Base-by-base conservation (phyloP, 2,329 filamentous ascomycete genomes). In the Pseudocercospora musae region DNA sequence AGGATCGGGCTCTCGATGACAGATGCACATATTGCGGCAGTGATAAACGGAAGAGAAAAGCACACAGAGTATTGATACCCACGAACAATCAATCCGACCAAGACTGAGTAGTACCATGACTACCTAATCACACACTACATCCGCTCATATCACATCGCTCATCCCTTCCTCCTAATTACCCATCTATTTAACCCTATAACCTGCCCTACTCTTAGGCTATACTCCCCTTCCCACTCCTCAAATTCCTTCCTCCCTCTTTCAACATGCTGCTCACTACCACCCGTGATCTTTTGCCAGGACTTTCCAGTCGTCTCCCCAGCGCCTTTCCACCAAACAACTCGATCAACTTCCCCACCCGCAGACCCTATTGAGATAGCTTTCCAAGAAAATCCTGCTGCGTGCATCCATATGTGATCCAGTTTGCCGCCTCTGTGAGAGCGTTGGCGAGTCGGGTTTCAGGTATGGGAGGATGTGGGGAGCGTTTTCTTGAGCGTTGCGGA, bases 391-490 rank as follows among this genome's bases (percentile, higher is more conserved):
- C 29, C 29, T 31, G 29, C 29, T 9, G 29, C 29, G 10, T 31
- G 10, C 29, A 31, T 31, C 29, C 29, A 31, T 10, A 31, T 31
- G 29, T 31, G 29, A 11, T 10, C n/a, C n/a, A 4, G 2, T 15
- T 13, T 11, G 33, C 33, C 33, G 13, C 15, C 33, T n/a, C 33
- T 15, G 31, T 2, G 3, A 3, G 33, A 37, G 33, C 33, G 33
- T 37, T 37, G 9, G 33, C 33, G 33, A 37, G 23, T 62, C 66
- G 1, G 70, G 68, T 25, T 60, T 62, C 40, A 69, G 54, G 53
- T 69, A 61, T 0, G 59, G 65, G 6, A 68, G 56, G 4, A 68
- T 60, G 52, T 65, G 65, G 15, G 58, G 42, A 1, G 65, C 65
- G n/a, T 59, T 57, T 20, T 66, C 60, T 37, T 60, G 54, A 5